These are phyloP conservation scores for Xylariaceae sp. DNA, from an alignment of 2,329 filamentous ascomycete genomes.

Conservation along the genomic window DNA sequence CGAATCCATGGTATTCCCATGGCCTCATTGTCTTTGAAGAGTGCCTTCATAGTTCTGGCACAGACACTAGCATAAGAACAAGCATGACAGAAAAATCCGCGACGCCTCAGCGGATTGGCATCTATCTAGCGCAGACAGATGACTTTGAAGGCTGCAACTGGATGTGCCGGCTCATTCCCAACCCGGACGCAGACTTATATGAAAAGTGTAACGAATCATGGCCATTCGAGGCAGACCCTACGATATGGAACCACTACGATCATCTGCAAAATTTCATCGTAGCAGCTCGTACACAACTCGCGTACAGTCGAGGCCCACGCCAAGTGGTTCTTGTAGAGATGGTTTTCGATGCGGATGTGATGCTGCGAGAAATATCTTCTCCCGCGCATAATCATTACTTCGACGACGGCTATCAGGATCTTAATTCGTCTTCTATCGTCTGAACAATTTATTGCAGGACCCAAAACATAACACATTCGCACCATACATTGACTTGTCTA, in stretches of 20 bases:
- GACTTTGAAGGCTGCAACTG: constrained; percentile 5
- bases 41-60: not conserved
- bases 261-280: constrained; percentile 10
- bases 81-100: not conserved
- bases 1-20: constrained; percentile 2
- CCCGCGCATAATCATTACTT: not conserved
- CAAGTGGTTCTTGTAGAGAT: constrained; percentile 16
- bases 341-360: constrained; percentile 4
- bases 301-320: not conserved
- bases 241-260: constrained; percentile 8
- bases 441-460: too few relatives aligned
- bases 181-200: constrained; percentile 7
- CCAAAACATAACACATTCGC: too few relatives aligned
- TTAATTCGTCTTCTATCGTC: too few relatives aligned
- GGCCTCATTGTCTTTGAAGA: constrained; percentile 15
- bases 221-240: constrained; percentile 11
- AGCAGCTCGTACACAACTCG: constrained; percentile 9
- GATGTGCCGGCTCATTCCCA: constrained; percentile 15
- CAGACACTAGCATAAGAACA: not conserved
- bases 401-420: too few relatives aligned
- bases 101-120: constrained; percentile 1
- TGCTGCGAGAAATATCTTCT: not conserved
- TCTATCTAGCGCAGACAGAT: constrained; percentile 17
- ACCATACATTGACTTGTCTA: too few relatives aligned
- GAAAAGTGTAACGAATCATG: not conserved